Evolutionary conservation across 306 rosid genomes (phyloP).

Genomic region (Ochetophila trinervis): DNA sequence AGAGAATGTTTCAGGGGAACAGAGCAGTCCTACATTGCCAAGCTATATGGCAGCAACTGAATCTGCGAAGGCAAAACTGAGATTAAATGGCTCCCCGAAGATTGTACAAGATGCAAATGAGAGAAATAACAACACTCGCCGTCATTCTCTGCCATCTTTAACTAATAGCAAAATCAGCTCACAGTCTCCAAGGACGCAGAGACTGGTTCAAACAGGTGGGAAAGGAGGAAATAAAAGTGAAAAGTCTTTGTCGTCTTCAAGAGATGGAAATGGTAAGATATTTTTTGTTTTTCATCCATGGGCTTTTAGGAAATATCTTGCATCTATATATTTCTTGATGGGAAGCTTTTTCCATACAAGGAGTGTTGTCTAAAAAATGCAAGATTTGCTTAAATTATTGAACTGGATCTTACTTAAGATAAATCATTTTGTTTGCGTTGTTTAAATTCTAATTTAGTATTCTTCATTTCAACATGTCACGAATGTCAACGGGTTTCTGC

Average conservation of each 20-base stretch:
- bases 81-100: conserved; percentile 92
- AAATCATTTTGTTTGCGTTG: background rate
- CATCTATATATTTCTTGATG: background rate
- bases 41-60: conserved; percentile 98
- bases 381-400: background rate
- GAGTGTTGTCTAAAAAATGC: background rate
- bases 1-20: conserved; percentile 55
- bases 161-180: conserved; percentile 76
- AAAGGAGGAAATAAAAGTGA: conserved; percentile 61
- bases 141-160: conserved; percentile 85
- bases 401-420: background rate
- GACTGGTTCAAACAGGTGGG: conserved; percentile 67
- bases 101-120: conserved; percentile 63
- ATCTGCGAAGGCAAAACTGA: conserved; percentile 97
- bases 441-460: background rate
- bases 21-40: conserved; percentile 72
- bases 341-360: background rate
- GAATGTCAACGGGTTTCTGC: background rate
- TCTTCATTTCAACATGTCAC: background rate
- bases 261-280: conserved; percentile 75
- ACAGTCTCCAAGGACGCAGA: conserved; percentile 86
- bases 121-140: conserved; percentile 51
- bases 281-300: conserved; percentile 1
- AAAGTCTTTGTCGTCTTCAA: conserved; percentile 45
- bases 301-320: no score